A percentile compares a stretch with the other conserved stretches of the same genome.
These are phyloP conservation scores for Trichosporon sp. DNA, from an alignment of 1,284 basidiomycete genomes.

Conservation along the genomic window DNA sequence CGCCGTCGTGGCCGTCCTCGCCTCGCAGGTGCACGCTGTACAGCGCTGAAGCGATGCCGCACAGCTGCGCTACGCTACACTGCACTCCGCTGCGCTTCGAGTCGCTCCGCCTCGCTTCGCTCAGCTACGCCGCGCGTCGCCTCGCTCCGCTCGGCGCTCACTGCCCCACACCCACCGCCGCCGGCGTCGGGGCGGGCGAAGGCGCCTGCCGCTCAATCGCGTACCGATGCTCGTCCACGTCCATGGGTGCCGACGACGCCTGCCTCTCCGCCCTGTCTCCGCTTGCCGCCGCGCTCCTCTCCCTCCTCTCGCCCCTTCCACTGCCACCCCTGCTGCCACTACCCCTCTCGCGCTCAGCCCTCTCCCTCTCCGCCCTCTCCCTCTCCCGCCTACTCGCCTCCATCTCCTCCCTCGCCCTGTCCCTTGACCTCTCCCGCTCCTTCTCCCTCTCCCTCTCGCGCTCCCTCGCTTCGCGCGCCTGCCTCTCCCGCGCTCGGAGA, in stretches of 20 bases:
- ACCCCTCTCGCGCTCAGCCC: neutral
- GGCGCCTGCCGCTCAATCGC: neutral
- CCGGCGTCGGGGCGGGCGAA: neutral
- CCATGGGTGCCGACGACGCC: conserved; percentile 2
- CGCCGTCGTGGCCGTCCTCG: too few relatives aligned
- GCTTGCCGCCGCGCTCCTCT: too few relatives aligned
- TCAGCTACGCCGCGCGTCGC: neutral
- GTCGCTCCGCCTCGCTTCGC: neutral
- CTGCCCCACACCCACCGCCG: neutral
- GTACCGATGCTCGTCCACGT: conserved; percentile 3
- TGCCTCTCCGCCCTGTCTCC: neutral
- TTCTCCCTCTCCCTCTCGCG: neutral
- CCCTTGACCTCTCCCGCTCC: neutral
- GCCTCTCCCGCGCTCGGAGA: neutral
- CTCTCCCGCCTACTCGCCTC: neutral
- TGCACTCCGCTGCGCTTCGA: neutral
- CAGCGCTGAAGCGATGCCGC: neutral
- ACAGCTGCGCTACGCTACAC: too few relatives aligned
- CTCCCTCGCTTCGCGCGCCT: conserved; percentile 10
- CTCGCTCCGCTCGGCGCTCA: neutral
- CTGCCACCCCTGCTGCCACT: neutral
- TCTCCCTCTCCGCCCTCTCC: neutral
- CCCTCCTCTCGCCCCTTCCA: neutral
- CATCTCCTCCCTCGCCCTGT: neutral
- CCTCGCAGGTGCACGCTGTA: neutral